phyloP scores from a whole-genome alignment of 2,329 filamentous ascomycete species.

The Fusarium caatingaense region DNA sequence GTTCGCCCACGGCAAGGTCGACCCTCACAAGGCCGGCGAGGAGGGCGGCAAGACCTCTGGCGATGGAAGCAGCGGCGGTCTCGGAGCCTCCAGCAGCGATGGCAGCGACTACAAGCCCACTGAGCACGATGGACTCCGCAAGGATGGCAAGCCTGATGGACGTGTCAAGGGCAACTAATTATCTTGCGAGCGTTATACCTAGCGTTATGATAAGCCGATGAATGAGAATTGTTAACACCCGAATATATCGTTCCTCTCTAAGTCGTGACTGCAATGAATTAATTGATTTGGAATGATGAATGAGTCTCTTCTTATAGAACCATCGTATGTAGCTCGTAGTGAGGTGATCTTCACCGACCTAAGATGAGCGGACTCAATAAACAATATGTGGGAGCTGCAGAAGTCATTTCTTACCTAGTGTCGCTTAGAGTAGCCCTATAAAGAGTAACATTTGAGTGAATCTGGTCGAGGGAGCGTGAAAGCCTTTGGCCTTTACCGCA shows the following conservation, averaged over 20 bases:
- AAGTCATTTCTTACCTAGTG: too few species aligned
- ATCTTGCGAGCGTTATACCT: not conserved
- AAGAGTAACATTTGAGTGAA: too few species aligned
- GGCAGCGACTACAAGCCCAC: slow-evolving; percentile 31
- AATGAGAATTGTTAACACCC: not conserved
- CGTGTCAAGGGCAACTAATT: slow-evolving; percentile 29
- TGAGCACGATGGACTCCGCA: slow-evolving; percentile 28
- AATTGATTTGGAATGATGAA: too few species aligned
- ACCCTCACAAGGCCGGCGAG: slow-evolving; percentile 34
- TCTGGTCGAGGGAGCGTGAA: too few species aligned
- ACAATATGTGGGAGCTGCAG: too few species aligned
- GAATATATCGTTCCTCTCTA: rapidly evolving
- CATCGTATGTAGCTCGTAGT: too few species aligned
- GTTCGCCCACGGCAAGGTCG: slow-evolving; percentile 42
- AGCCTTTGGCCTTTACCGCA: too few species aligned
- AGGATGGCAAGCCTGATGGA: slow-evolving; percentile 27
- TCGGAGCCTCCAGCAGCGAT: slow-evolving; percentile 8
- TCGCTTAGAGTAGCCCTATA: too few species aligned
- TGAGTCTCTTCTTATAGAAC: too few species aligned
- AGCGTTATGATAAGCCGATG: not conserved
- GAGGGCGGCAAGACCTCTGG: slow-evolving; percentile 35
- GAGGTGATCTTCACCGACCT: too few species aligned
- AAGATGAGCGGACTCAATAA: too few species aligned
- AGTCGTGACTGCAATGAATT: rapidly evolving
- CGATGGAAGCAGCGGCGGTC: not conserved